These are phyloP conservation scores for Fusarium guadeloupense DNA, from an alignment of 2,329 filamentous ascomycete genomes.

Conservation along the genomic window DNA sequence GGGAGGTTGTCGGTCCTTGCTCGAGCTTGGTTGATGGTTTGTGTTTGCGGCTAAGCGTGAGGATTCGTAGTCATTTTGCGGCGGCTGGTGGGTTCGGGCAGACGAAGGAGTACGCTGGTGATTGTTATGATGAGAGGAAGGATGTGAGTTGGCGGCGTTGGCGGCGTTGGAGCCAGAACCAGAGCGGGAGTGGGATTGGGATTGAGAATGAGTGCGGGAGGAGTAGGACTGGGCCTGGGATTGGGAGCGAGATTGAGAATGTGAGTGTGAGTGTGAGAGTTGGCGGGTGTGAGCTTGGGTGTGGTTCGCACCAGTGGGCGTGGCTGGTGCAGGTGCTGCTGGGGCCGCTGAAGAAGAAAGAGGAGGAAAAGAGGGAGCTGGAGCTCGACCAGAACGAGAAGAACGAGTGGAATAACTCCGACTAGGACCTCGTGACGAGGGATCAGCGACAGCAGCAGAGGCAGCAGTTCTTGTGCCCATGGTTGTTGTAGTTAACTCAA, in stretches of 20 bases:
- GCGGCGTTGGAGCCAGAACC: slow-evolving; percentile 27
- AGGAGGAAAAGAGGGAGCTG: slow-evolving; percentile 32
- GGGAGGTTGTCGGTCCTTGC: slow-evolving; percentile 65
- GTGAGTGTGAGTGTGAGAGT: slow-evolving; percentile 38
- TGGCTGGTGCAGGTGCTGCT: slow-evolving; percentile 35
- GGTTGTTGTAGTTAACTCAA: slow-evolving; percentile 13
- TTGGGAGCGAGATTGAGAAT: slow-evolving; percentile 34
- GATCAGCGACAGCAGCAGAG: slow-evolving; percentile 34
- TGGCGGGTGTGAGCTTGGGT: slow-evolving; percentile 40
- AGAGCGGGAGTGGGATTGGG: slow-evolving; percentile 39
- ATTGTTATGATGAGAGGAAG: slow-evolving; percentile 40
- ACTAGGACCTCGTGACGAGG: slow-evolving; percentile 44
- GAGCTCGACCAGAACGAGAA: slow-evolving; percentile 41
- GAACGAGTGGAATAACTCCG: slow-evolving; percentile 50
- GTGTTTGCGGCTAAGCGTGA: slow-evolving; percentile 68
- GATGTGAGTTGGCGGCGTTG: slow-evolving; percentile 42
- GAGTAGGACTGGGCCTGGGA: slow-evolving; percentile 31
- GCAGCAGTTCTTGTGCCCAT: slow-evolving; percentile 42
- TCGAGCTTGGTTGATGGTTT: slow-evolving; percentile 68
- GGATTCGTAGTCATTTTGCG: slow-evolving; percentile 78
- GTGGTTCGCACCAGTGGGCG: slow-evolving; percentile 40
- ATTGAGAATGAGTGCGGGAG: slow-evolving; percentile 35
- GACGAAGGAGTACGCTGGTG: slow-evolving; percentile 54
- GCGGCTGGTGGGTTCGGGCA: slow-evolving; percentile 52
- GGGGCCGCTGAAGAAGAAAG: slow-evolving; percentile 30